Evolutionary conservation across 2,329 filamentous ascomycete genomes (phyloP).

Genomic region (Aspergillus chevalieri): DNA sequence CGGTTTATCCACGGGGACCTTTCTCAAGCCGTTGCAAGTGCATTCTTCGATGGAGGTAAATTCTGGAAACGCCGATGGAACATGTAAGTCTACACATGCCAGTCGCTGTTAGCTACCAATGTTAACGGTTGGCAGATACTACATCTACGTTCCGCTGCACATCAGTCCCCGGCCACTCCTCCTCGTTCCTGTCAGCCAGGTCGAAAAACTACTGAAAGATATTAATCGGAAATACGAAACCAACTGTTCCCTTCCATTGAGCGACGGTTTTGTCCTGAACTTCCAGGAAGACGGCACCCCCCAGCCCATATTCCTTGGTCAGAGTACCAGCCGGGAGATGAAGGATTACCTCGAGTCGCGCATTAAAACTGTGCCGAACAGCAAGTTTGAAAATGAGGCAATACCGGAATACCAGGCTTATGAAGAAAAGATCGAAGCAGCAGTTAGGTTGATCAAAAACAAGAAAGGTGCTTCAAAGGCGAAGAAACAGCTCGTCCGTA

Average conservation of each 20-base stretch:
- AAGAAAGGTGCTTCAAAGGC: conserved; percentile 44
- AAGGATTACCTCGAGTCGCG: conserved; percentile 30
- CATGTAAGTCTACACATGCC: conserved; percentile 53
- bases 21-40: conserved; percentile 27
- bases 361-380: conserved; percentile 22
- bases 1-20: conserved; percentile 31
- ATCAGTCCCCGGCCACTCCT: conserved; percentile 51
- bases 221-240: conserved; percentile 54
- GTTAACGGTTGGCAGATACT: conserved; percentile 51
- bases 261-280: conserved; percentile 52
- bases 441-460: conserved; percentile 46
- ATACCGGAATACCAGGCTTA: conserved; percentile 7
- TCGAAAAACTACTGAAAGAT: conserved; percentile 56
- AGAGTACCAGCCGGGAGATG: conserved; percentile 43
- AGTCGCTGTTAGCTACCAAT: background rate
- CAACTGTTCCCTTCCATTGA: conserved; percentile 54
- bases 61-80: conserved; percentile 62
- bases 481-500: conserved; percentile 46
- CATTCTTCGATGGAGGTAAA: conserved; percentile 37
- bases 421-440: conserved; percentile 48
- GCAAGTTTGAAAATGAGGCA: conserved; percentile 1
- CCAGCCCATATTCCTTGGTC: conserved; percentile 62
- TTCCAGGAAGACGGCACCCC: conserved; percentile 59
- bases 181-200: conserved; percentile 62
- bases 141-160: conserved; percentile 51